These are phyloP conservation scores for Geosmithia flava DNA, from an alignment of 2,329 filamentous ascomycete species.

Conservation along the genomic window DNA sequence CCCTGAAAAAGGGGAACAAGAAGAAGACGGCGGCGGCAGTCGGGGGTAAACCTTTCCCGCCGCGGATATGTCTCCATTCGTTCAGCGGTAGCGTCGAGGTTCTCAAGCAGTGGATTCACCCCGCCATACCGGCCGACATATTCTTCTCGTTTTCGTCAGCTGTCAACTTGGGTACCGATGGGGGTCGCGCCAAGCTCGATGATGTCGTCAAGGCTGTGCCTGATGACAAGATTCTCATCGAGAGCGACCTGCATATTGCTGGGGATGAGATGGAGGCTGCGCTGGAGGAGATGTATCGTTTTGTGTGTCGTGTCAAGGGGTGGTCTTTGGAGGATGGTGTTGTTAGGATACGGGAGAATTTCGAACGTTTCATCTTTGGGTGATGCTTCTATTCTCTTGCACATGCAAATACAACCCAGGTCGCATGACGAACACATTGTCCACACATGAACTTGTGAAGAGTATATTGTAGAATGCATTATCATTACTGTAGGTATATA, in stretches of 20 bases:
- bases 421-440: no score
- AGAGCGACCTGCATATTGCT: conserved; percentile 81
- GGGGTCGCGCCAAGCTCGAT: conserved; percentile 35
- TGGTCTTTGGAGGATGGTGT: conserved; percentile 69
- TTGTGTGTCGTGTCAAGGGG: conserved; percentile 63
- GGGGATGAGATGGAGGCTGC: conserved; percentile 68
- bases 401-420: no score
- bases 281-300: conserved; percentile 64
- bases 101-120: conserved; percentile 65
- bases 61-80: conserved; percentile 85
- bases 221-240: conserved; percentile 66
- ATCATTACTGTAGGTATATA: no score
- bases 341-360: conserved; percentile 57
- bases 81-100: conserved; percentile 71
- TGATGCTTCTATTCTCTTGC: conserved; percentile 1
- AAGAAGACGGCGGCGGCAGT: conserved; percentile 3
- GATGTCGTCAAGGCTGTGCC: conserved; percentile 62
- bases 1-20: conserved; percentile 3
- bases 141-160: conserved; percentile 82
- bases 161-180: conserved; percentile 59
- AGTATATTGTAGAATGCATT: no score
- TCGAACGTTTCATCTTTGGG: conserved; percentile 64
- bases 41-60: conserved; percentile 55
- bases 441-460: no score
- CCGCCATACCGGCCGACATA: conserved; percentile 59